A percentile compares a stretch with the other conserved stretches of the same genome.
Conservation (phyloP, 345 rosid genomes). For the Acer campestre region DNA sequence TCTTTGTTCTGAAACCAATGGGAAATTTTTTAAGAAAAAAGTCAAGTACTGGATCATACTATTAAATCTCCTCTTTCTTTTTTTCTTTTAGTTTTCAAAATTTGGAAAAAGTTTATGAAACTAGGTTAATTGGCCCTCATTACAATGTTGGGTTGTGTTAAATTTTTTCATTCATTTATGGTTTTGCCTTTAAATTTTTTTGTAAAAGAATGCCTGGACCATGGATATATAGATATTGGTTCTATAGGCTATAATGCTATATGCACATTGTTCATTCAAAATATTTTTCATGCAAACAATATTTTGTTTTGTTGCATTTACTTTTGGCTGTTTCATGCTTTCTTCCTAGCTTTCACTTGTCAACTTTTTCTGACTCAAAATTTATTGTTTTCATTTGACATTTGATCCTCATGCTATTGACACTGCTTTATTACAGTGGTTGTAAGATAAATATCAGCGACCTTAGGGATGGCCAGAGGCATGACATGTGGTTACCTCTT, state of each 20-base stretch:
- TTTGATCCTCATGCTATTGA: background rate
- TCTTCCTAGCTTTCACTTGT: background rate
- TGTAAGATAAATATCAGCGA: slow-evolving; percentile 65
- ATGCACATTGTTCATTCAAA: background rate
- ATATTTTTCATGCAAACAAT: background rate
- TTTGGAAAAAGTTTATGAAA: background rate
- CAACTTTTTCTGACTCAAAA: background rate
- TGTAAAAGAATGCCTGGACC: background rate
- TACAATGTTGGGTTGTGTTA: background rate
- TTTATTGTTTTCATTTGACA: background rate
- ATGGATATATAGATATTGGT: slow-evolving; percentile 7
- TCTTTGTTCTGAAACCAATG: background rate
- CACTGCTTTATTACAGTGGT: slow-evolving; percentile 41
- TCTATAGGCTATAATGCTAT: background rate
- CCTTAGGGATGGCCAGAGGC: slow-evolving; percentile 71
- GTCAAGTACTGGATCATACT: background rate
- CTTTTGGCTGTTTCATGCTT: background rate
- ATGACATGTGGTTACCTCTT: slow-evolving; percentile 91
- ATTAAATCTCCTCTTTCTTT: no score
- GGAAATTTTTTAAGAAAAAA: background rate
- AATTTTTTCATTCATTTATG: background rate
- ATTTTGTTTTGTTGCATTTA: background rate
- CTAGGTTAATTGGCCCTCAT: background rate
- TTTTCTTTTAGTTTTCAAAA: no score
- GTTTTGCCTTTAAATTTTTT: background rate